Conservation (phyloP, 768 basidiomycete species). For the Boletus reticuloceps region DNA sequence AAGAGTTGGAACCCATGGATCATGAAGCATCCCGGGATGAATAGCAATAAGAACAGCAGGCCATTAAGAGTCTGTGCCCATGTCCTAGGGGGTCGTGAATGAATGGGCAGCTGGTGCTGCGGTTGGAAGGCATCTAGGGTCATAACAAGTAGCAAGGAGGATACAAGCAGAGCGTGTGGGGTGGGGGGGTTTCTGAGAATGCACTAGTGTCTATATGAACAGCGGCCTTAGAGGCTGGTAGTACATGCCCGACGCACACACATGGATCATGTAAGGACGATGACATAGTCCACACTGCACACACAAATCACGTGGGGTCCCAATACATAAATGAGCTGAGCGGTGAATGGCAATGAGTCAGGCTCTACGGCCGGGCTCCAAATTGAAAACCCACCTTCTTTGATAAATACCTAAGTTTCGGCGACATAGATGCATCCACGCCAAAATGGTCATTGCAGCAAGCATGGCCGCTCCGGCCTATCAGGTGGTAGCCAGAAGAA, state of each 20-base stretch:
- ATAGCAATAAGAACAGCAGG: conserved; percentile 52
- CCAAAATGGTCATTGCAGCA: conserved; percentile 34
- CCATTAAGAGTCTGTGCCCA: conserved; percentile 53
- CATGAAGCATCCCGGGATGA: conserved; percentile 63
- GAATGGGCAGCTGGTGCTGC: conserved; percentile 49
- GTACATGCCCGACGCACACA: background rate
- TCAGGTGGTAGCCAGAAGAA: conserved; percentile 43
- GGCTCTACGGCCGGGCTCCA: too few species aligned
- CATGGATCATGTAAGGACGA: conserved; percentile 13
- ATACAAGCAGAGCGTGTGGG: background rate
- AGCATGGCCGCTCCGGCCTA: conserved; percentile 36
- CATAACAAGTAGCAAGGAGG: conserved; percentile 14
- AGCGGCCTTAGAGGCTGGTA: background rate
- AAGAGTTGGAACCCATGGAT: conserved; percentile 73
- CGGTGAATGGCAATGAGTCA: too few species aligned
- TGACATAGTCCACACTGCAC: conserved; percentile 9
- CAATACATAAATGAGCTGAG: too few species aligned
- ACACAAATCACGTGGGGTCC: conserved; percentile 16
- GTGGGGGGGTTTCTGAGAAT: conserved; percentile 1
- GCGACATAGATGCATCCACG: conserved; percentile 46
- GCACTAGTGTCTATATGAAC: conserved; percentile 13
- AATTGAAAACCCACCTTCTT: conserved; percentile 31
- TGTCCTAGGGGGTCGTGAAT: conserved; percentile 48
- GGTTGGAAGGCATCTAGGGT: conserved; percentile 10
- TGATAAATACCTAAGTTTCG: conserved; percentile 5